Conservation (phyloP, 306 rosid genomes). For the Lupinus albus region DNA sequence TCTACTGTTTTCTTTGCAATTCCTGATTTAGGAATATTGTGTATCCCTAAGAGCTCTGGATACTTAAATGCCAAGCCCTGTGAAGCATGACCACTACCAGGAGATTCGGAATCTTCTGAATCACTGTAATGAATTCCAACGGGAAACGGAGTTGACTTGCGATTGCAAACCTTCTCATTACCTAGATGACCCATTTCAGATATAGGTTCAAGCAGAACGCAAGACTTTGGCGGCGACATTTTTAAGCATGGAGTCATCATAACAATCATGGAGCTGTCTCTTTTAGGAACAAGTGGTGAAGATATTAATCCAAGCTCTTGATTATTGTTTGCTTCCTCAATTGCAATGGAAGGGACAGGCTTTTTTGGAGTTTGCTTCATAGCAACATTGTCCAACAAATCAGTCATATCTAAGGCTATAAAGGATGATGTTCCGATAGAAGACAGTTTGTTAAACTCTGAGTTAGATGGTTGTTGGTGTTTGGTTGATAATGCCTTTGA, state of each 20-base stretch:
- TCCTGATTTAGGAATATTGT: constrained; percentile 46
- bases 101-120: constrained; percentile 52
- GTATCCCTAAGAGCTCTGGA: constrained; percentile 70
- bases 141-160: constrained; percentile 81
- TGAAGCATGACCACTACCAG: constrained; percentile 49
- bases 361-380: constrained; percentile 50
- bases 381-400: constrained; percentile 41
- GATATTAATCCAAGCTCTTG: constrained; percentile 46
- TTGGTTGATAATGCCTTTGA: constrained; percentile 68
- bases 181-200: constrained; percentile 54
- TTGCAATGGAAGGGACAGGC: constrained; percentile 48
- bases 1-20: constrained; percentile 55
- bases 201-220: constrained; percentile 83
- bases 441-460: constrained; percentile 49
- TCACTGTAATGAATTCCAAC: constrained; percentile 58
- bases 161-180: constrained; percentile 45
- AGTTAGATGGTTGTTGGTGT: constrained; percentile 48
- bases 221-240: constrained; percentile 89
- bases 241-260: constrained; percentile 80
- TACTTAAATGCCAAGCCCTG: constrained; percentile 59
- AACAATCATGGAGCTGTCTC: constrained; percentile 55
- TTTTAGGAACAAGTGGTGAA: constrained; percentile 42
- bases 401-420: constrained; percentile 40
- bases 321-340: constrained; percentile 39
- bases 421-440: constrained; percentile 39